Percentiles rank a stretch among this genome's conserved stretches.
phyloP scores from a whole-genome alignment of 805 yeast genomes.

The Lachancea nothofagi region DNA sequence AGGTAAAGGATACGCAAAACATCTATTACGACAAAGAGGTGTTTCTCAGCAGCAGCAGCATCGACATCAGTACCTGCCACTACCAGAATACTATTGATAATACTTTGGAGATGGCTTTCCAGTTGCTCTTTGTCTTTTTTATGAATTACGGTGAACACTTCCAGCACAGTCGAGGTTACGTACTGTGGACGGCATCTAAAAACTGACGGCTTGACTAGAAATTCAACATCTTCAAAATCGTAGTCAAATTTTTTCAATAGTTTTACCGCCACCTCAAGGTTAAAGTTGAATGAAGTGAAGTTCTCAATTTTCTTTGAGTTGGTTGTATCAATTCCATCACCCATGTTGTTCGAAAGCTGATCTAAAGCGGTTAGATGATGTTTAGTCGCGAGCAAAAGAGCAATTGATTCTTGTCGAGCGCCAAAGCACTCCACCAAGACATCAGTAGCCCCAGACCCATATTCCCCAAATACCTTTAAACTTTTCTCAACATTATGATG shows the following conservation, averaged over 20 bases:
- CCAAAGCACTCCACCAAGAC: slow-evolving; percentile 22
- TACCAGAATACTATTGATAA: slow-evolving; percentile 20
- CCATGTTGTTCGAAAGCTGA: too few species aligned
- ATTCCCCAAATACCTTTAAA: slow-evolving; percentile 19
- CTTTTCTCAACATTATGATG: slow-evolving; percentile 15
- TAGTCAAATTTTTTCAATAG: slow-evolving; percentile 27
- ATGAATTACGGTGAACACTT: slow-evolving; percentile 19
- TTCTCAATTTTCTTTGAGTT: too few species aligned
- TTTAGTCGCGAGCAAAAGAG: slow-evolving; percentile 17
- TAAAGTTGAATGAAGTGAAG: background rate
- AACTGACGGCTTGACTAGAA: slow-evolving; percentile 24
- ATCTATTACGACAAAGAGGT: slow-evolving; percentile 19
- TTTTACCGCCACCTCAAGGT: slow-evolving; percentile 23
- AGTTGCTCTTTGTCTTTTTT: slow-evolving; percentile 16
- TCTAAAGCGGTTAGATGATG: too few species aligned
- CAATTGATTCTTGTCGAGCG: slow-evolving; percentile 15
- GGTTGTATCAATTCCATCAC: too few species aligned
- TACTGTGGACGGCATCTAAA: slow-evolving; percentile 18
- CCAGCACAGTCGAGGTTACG: slow-evolving; percentile 19
- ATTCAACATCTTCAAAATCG: slow-evolving; percentile 20
- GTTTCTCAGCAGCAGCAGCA: slow-evolving; percentile 20
- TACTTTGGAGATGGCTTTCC: slow-evolving; percentile 15
- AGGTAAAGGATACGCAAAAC: slow-evolving; percentile 27
- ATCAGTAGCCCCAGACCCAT: slow-evolving; percentile 18
- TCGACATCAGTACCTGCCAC: slow-evolving; percentile 28